A percentile compares a stretch with the other conserved stretches of the same genome.
phyloP scores from a whole-genome alignment of 805 yeast species.

The Candida patagonica region DNA sequence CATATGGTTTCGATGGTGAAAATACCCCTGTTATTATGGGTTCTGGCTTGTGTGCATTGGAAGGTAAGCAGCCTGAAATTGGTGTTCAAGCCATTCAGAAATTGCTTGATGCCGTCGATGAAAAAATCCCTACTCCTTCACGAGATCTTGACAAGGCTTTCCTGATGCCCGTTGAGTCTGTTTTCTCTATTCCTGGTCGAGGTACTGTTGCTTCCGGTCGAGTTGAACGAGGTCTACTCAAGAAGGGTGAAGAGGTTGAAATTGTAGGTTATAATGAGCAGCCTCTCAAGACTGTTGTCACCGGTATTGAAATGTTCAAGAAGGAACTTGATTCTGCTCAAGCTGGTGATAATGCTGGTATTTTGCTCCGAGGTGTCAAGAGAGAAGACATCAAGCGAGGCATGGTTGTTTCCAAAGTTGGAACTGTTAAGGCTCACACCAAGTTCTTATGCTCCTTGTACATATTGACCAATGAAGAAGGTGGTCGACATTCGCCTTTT shows the following conservation, averaged over 20 bases:
- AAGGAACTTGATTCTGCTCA: slow-evolving; percentile 95
- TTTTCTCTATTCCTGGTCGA: slow-evolving; percentile 97
- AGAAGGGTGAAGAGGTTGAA: slow-evolving; percentile 98
- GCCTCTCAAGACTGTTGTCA: slow-evolving; percentile 87
- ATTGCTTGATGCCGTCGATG: slow-evolving; percentile 87
- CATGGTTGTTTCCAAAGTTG: slow-evolving; percentile 93
- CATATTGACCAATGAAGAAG: slow-evolving; percentile 91
- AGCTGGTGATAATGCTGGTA: slow-evolving; percentile 99
- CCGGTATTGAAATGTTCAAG: slow-evolving; percentile 99
- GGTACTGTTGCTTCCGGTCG: slow-evolving; percentile 99
- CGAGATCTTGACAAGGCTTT: slow-evolving; percentile 96
- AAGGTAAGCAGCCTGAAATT: slow-evolving; percentile 79
- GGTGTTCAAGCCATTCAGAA: slow-evolving; percentile 78
- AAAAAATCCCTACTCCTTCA: slow-evolving; percentile 88
- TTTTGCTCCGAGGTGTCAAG: slow-evolving; percentile 94
- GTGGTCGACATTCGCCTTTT: slow-evolving; percentile 98
- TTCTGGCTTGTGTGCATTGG: slow-evolving; percentile 94
- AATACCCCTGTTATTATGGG: slow-evolving; percentile 98
- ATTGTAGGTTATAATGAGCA: slow-evolving; percentile 84
- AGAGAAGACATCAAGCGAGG: slow-evolving; percentile 96
- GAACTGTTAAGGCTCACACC: slow-evolving; percentile 83
- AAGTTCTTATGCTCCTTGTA: slow-evolving; percentile 91
- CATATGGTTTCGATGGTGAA: slow-evolving; percentile 97
- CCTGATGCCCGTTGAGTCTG: slow-evolving; percentile 95
- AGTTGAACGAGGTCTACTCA: slow-evolving; percentile 95